phyloP scores from a whole-genome alignment of 768 basidiomycete species.

The Termitomyces sp. region DNA sequence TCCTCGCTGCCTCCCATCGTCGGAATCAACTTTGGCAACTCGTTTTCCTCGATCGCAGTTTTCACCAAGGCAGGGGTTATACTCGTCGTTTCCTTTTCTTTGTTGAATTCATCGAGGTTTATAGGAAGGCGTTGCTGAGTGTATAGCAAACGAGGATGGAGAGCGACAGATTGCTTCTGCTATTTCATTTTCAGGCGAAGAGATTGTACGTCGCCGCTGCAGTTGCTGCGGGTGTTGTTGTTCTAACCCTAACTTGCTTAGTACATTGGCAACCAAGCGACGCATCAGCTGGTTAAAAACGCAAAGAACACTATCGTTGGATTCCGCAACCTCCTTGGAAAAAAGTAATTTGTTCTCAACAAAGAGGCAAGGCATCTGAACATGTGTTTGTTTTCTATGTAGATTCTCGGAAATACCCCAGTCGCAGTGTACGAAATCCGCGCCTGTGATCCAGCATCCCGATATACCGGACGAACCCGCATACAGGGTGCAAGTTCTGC shows the following conservation, averaged over 20 bases:
- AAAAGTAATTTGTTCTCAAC: no score
- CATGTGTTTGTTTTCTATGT: not conserved
- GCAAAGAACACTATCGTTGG: conserved; percentile 90
- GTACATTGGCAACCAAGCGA: conserved; percentile 97
- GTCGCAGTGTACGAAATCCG: conserved; percentile 46
- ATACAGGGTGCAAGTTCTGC: conserved; percentile 78
- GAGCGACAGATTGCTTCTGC: conserved; percentile 97
- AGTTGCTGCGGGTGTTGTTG: conserved; percentile 21
- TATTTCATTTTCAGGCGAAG: conserved; percentile 85
- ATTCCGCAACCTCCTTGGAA: conserved; percentile 90
- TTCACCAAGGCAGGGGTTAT: conserved; percentile 74
- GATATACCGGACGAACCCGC: conserved; percentile 66
- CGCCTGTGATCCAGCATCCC: conserved; percentile 75
- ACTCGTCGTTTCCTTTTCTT: not conserved
- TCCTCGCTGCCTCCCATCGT: conserved; percentile 57
- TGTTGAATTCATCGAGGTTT: not conserved
- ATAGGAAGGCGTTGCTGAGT: conserved; percentile 87
- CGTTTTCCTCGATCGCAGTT: conserved; percentile 92
- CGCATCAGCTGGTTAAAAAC: conserved; percentile 93
- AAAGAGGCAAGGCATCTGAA: no score
- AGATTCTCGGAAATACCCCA: conserved; percentile 75
- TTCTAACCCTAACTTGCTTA: conserved; percentile 22
- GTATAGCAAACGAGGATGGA: conserved; percentile 97
- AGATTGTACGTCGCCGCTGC: conserved; percentile 47
- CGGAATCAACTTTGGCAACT: conserved; percentile 96